Conservation (phyloP, 345 rosid genomes). For the Psidium guajava region DNA sequence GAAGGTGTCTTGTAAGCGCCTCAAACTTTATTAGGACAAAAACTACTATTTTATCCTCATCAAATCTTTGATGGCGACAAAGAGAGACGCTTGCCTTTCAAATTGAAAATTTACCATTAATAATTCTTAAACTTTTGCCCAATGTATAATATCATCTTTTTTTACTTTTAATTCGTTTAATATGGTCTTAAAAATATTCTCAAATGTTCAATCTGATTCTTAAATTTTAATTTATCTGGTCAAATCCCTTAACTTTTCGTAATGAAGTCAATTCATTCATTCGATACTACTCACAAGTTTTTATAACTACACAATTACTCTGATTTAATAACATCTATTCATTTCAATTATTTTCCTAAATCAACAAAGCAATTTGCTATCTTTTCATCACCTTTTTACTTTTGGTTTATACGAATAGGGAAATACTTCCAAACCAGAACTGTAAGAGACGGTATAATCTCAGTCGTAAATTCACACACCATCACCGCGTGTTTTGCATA, state of each 20-base stretch:
- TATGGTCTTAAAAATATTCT: not conserved
- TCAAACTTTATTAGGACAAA: not conserved
- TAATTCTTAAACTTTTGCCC: not conserved
- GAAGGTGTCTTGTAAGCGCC: not conserved
- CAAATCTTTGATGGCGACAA: not conserved
- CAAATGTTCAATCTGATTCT: not conserved
- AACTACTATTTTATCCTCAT: not conserved
- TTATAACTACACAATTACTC: not conserved
- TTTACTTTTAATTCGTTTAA: no score
- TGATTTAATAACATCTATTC: not conserved
- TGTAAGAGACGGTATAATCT: no score
- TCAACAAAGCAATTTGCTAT: not conserved
- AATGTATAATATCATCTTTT: conserved; percentile 4
- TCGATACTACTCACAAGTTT: not conserved
- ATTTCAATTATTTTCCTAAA: not conserved
- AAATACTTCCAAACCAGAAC: no score
- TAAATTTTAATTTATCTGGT: not conserved
- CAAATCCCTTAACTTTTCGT: not conserved
- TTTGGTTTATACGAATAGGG: not conserved
- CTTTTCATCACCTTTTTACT: not conserved
- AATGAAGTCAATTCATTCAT: not conserved
- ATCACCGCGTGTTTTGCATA: no score
- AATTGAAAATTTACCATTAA: conserved; percentile 23
- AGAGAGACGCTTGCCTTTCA: conserved; percentile 43
- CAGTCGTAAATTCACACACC: no score